These are phyloP conservation scores for Penicillium tannophilum DNA, from an alignment of 495 filamentous ascomycete species.

Conservation along the genomic window DNA sequence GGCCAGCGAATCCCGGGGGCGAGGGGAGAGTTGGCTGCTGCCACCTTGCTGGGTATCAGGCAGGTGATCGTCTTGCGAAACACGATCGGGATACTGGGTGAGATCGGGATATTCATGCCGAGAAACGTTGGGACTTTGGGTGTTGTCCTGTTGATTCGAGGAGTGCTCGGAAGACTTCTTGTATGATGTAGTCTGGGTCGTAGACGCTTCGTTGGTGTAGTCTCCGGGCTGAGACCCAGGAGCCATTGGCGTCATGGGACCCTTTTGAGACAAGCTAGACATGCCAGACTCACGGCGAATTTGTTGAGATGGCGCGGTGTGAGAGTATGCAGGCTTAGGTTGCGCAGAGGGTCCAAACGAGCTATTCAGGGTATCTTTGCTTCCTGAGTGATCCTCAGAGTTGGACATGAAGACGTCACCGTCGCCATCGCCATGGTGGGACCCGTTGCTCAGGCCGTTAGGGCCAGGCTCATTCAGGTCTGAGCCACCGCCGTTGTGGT, in stretches of 20 bases:
- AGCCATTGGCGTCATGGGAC: constrained; percentile 72
- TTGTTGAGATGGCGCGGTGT: constrained; percentile 56
- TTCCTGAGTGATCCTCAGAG: constrained; percentile 44
- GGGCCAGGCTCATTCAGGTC: constrained; percentile 46
- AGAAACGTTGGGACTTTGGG: constrained; percentile 52
- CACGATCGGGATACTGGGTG: constrained; percentile 33
- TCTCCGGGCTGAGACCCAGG: constrained; percentile 74
- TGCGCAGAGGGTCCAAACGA: constrained; percentile 58
- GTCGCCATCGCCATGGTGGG: constrained; percentile 55
- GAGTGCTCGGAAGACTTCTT: constrained; percentile 64
- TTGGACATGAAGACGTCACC: constrained; percentile 55
- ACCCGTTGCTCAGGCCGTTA: constrained; percentile 67
- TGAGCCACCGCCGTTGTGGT: constrained; percentile 47
- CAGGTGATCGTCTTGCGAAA: constrained; percentile 48
- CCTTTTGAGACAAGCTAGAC: constrained; percentile 65
- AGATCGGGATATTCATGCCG: constrained; percentile 34
- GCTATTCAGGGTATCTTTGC: constrained; percentile 46
- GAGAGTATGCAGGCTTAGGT: constrained; percentile 49
- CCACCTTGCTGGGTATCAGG: constrained; percentile 48
- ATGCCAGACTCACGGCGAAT: constrained; percentile 51
- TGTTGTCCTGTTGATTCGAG: constrained; percentile 54
- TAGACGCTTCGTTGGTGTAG: constrained; percentile 83
- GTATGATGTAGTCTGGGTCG: constrained; percentile 74
- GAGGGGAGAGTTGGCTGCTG: constrained; percentile 44
- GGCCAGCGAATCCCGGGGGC: constrained; percentile 20